phyloP scores from a whole-genome alignment of 163 green algal genomes.

The Smithsoniella earleae region DNA sequence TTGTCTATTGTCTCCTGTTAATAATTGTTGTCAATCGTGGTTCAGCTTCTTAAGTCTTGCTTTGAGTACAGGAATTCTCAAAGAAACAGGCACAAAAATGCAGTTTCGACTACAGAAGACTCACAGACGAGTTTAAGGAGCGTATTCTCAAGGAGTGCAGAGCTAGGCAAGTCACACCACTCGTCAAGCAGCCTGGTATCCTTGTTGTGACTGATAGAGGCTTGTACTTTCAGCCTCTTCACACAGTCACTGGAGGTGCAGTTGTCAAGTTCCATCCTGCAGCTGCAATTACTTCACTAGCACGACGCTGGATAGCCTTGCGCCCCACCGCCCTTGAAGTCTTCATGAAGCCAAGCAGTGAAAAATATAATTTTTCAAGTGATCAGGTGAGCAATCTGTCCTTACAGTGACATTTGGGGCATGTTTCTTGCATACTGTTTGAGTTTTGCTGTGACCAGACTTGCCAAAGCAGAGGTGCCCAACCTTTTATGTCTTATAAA shows the following conservation, averaged over 20 bases:
- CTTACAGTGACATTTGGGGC: too few species aligned
- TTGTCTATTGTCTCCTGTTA: too few species aligned
- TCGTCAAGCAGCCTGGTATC: slow-evolving; percentile 66
- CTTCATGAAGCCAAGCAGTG: slow-evolving; percentile 47
- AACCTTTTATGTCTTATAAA: too few species aligned
- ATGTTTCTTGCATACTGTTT: too few species aligned
- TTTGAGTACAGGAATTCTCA: slow-evolving; percentile 40
- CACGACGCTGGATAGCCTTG: slow-evolving; percentile 56
- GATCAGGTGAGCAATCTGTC: slow-evolving; percentile 23
- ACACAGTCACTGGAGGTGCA: slow-evolving; percentile 51
- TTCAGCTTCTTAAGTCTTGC: too few species aligned
- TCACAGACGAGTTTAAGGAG: slow-evolving; percentile 67
- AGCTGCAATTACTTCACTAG: slow-evolving; percentile 59
- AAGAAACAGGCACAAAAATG: slow-evolving; percentile 44
- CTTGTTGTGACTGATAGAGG: slow-evolving; percentile 70
- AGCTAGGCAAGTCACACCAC: slow-evolving; percentile 56
- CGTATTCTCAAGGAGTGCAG: slow-evolving; percentile 46
- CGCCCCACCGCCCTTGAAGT: slow-evolving; percentile 59
- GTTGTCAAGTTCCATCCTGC: slow-evolving; percentile 49
- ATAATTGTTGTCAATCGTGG: too few species aligned
- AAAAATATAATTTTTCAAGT: not conserved
- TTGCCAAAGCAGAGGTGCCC: too few species aligned
- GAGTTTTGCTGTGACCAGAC: too few species aligned
- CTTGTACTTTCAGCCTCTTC: slow-evolving; percentile 89
- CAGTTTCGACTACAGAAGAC: slow-evolving; percentile 63